Percentiles rank a stretch among this genome's conserved stretches.
These are phyloP conservation scores for Sugiyamaella castrensis DNA, from an alignment of 1,139 yeast genomes.

Conservation along the genomic window DNA sequence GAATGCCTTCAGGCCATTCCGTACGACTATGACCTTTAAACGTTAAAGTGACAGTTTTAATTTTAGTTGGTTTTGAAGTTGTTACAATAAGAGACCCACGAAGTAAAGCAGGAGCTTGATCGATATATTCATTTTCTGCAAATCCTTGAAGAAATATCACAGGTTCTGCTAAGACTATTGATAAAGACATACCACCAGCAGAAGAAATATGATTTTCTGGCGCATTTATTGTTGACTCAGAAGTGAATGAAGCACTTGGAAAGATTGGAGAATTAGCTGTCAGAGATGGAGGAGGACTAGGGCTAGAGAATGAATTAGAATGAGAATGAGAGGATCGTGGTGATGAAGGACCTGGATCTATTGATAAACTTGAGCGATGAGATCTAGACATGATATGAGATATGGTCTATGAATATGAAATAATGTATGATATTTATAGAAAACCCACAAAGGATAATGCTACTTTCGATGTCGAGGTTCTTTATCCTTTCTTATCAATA, in stretches of 20 bases:
- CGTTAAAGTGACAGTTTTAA: slow-evolving; percentile 62
- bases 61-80: slow-evolving; percentile 68
- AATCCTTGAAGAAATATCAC: slow-evolving; percentile 81
- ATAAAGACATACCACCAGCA: slow-evolving; percentile 22
- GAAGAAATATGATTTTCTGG: slow-evolving; percentile 23
- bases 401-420: no score
- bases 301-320: slow-evolving; percentile 2
- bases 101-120: slow-evolving; percentile 75
- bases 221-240: slow-evolving; percentile 15
- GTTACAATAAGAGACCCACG: slow-evolving; percentile 78
- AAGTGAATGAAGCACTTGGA: slow-evolving; percentile 15
- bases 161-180: slow-evolving; percentile 70
- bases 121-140: slow-evolving; percentile 58
- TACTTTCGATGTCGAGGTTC: no score
- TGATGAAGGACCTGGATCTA: no score
- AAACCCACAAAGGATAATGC: no score
- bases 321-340: no score
- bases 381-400: no score
- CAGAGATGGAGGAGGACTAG: not conserved
- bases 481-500: no score
- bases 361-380: no score
- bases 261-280: slow-evolving; percentile 13
- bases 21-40: slow-evolving; percentile 77
- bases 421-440: no score
- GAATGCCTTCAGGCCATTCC: slow-evolving; percentile 99